Evolutionary conservation across 1,284 basidiomycete genomes (phyloP).

Genomic region (Schizophyllum amplum): DNA sequence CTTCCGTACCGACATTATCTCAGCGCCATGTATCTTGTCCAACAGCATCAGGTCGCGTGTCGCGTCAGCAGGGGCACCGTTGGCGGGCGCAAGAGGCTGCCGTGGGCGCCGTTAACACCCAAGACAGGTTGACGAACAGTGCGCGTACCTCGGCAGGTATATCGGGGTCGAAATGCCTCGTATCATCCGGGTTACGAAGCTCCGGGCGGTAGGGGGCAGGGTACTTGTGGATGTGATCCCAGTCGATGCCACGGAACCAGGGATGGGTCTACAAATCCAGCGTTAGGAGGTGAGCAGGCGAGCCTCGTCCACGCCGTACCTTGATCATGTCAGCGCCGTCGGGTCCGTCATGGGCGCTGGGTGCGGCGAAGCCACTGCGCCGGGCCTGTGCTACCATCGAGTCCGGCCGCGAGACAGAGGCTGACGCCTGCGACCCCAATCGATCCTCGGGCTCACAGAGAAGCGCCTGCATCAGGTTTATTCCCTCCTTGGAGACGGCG

Average conservation of each 20-base stretch:
- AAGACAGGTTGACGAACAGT: constrained; percentile 17
- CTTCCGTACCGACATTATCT: constrained; percentile 87
- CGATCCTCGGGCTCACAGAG: constrained; percentile 94
- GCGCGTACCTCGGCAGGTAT: constrained; percentile 79
- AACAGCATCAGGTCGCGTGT: constrained; percentile 85
- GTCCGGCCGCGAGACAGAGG: constrained; percentile 67
- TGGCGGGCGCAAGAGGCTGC: constrained; percentile 84
- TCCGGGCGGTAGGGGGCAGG: constrained; percentile 86
- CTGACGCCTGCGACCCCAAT: constrained; percentile 67
- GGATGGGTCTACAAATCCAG: constrained; percentile 55
- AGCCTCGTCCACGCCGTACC: constrained; percentile 30
- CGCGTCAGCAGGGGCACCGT: constrained; percentile 73
- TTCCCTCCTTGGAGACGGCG: constrained; percentile 76
- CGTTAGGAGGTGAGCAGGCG: constrained; percentile 14
- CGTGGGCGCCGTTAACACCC: constrained; percentile 24
- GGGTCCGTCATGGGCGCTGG: constrained; percentile 27
- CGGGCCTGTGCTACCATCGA: constrained; percentile 68
- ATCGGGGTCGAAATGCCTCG: constrained; percentile 86
- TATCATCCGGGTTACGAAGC: constrained; percentile 73
- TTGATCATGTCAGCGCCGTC: constrained; percentile 87
- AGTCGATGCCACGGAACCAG: constrained; percentile 85
- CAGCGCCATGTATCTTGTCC: constrained; percentile 76
- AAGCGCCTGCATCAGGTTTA: constrained; percentile 80
- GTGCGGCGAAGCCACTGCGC: constrained; percentile 63
- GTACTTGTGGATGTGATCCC: constrained; percentile 71